Conservation (phyloP, 495 filamentous ascomycete species). For the Talaromyces liani region DNA sequence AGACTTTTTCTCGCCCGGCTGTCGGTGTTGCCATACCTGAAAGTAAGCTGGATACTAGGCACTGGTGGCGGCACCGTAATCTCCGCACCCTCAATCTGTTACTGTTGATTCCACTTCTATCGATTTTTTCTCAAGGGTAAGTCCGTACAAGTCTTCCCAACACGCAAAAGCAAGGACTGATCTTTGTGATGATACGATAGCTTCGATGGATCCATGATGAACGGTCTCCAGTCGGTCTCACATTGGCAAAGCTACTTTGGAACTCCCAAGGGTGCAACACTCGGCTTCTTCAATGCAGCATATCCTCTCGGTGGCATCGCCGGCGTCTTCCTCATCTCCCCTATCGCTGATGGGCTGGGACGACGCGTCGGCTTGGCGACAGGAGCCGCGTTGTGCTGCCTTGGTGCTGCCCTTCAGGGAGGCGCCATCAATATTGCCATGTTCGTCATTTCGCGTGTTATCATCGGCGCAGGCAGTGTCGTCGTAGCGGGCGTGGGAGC, state of each 20-base stretch:
- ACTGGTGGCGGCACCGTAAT: constrained; percentile 26
- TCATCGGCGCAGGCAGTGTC: not conserved
- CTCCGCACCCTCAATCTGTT: constrained; percentile 32
- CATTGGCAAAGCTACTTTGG: constrained; percentile 23
- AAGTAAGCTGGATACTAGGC: constrained; percentile 6
- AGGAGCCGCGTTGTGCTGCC: constrained; percentile 2
- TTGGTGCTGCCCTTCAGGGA: constrained; percentile 2
- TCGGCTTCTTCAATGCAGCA: constrained; percentile 58
- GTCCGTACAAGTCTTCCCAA: not conserved
- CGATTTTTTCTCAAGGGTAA: constrained; percentile 9
- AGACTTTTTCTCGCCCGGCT: not conserved
- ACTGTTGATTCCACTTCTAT: constrained; percentile 31
- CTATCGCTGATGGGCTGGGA: constrained; percentile 48
- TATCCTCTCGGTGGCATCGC: constrained; percentile 56
- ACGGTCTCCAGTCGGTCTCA: constrained; percentile 23
- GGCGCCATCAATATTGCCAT: constrained; percentile 4
- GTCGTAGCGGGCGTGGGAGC: not conserved
- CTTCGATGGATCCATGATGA: constrained; percentile 47
- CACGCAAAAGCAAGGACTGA: constrained; percentile 23
- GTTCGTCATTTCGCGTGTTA: constrained; percentile 2
- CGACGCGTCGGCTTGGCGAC: constrained; percentile 36
- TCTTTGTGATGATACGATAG: constrained; percentile 33
- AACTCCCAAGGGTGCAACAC: constrained; percentile 39
- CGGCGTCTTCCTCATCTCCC: constrained; percentile 51
- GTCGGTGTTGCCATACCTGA: not conserved